Evolutionary conservation across 441 rosid species (phyloP).

Genomic region (Geranium incanum): DNA sequence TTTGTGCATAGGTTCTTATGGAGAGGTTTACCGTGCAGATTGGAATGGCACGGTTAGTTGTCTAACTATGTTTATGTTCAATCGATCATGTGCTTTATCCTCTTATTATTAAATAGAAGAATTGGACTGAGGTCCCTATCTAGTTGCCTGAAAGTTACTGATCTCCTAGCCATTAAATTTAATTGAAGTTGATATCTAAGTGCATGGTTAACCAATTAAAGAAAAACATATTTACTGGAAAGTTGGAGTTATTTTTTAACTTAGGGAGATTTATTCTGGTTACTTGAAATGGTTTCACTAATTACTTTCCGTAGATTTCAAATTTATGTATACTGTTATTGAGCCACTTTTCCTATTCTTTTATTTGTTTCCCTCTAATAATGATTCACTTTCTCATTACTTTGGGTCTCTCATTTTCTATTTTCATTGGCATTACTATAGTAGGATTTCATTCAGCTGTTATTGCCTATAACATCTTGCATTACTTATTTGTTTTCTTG

Average conservation of each 20-base stretch:
- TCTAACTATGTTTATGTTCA: conserved; percentile 11
- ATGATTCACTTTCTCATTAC: not conserved
- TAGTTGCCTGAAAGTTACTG: not conserved
- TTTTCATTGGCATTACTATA: no score
- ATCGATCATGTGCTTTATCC: not conserved
- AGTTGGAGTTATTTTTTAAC: not conserved
- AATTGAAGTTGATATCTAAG: not conserved
- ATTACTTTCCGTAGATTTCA: not conserved
- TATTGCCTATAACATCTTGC: not conserved
- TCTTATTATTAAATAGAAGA: not conserved
- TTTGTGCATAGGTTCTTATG: conserved; percentile 76
- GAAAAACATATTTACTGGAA: not conserved
- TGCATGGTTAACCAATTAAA: not conserved
- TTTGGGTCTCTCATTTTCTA: no score
- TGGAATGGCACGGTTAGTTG: conserved; percentile 95
- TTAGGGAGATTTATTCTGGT: not conserved
- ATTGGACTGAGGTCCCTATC: conserved; percentile 4
- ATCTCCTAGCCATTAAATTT: not conserved
- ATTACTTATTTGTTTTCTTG: conserved; percentile 7
- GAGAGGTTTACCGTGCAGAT: conserved; percentile 96
- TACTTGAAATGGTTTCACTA: not conserved
- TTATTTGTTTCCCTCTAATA: not conserved
- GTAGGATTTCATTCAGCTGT: not conserved
- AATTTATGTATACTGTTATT: no score
- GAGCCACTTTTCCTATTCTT: not conserved